These are phyloP conservation scores for Ballota nigra DNA, from an alignment of 257 asterid genomes.

Conservation along the genomic window DNA sequence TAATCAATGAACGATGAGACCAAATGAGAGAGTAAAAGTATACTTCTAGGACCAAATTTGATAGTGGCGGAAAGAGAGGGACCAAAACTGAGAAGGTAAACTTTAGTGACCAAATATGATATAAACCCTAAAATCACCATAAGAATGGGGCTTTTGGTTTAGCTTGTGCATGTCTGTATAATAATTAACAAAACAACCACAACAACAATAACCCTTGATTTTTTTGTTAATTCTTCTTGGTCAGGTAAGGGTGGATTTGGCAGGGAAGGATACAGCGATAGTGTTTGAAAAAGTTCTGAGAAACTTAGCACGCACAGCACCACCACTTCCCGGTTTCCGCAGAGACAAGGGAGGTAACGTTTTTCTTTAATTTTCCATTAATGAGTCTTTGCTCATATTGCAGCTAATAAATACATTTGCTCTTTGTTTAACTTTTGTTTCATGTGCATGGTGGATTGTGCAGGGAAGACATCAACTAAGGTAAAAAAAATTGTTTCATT, in stretches of 20 bases:
- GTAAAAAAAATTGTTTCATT: constrained; percentile 32
- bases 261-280: constrained; percentile 61
- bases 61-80: too few species aligned
- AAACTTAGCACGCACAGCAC: constrained; percentile 69
- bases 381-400: constrained; percentile 5
- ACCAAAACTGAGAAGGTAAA: too few species aligned
- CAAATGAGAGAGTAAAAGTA: too few species aligned
- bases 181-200: background rate
- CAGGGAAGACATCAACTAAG: constrained; percentile 70
- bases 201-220: background rate
- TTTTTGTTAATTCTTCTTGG: constrained; percentile 10
- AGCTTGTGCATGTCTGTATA: background rate
- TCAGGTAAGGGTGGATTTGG: constrained; percentile 76
- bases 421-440: constrained; percentile 18
- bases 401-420: background rate
- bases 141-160: background rate
- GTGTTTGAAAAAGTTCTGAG: constrained; percentile 63
- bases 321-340: constrained; percentile 90
- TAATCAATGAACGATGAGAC: too few species aligned
- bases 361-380: background rate
- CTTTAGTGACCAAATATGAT: too few species aligned
- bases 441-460: constrained; percentile 38
- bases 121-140: constrained; percentile 6
- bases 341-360: constrained; percentile 72
- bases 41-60: too few species aligned